Percentiles rank a stretch among this genome's conserved stretches.
Evolutionary conservation across 441 rosid species (phyloP).

Genomic region (Pelargonium australe): DNA sequence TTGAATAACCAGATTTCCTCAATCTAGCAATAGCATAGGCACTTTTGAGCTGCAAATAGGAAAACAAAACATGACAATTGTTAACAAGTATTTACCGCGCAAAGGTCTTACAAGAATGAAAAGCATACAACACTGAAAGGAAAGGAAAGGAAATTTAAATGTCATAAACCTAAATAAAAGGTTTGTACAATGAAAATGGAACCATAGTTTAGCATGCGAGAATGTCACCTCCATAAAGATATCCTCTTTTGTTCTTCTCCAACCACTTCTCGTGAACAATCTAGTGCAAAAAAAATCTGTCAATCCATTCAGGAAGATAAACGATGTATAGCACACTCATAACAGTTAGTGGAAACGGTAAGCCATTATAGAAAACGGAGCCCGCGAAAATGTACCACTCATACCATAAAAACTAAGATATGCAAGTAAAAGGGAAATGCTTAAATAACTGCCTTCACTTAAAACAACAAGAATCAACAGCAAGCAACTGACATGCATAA

Average conservation of each 20-base stretch:
- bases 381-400: too few relatives aligned
- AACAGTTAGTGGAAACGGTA: constrained; percentile 7
- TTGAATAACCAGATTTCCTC: constrained; percentile 80
- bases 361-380: background rate
- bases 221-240: constrained; percentile 53
- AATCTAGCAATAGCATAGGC: constrained; percentile 80
- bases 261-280: constrained; percentile 78
- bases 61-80: constrained; percentile 16
- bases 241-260: constrained; percentile 88
- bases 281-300: constrained; percentile 34
- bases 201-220: constrained; percentile 2
- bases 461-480: background rate
- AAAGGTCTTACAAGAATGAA: background rate
- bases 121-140: too few relatives aligned
- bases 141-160: background rate
- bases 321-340: background rate
- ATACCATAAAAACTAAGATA: too few relatives aligned
- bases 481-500: background rate
- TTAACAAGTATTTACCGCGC: background rate
- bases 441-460: background rate
- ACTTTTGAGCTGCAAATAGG: constrained; percentile 60
- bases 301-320: constrained; percentile 11
- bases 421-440: too few relatives aligned
- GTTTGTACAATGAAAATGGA: background rate
- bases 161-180: constrained; percentile 10